A percentile compares a stretch with the other conserved stretches of the same genome.
Conservation (phyloP, 495 filamentous ascomycete genomes). For the Pyrenula aspistea region DNA sequence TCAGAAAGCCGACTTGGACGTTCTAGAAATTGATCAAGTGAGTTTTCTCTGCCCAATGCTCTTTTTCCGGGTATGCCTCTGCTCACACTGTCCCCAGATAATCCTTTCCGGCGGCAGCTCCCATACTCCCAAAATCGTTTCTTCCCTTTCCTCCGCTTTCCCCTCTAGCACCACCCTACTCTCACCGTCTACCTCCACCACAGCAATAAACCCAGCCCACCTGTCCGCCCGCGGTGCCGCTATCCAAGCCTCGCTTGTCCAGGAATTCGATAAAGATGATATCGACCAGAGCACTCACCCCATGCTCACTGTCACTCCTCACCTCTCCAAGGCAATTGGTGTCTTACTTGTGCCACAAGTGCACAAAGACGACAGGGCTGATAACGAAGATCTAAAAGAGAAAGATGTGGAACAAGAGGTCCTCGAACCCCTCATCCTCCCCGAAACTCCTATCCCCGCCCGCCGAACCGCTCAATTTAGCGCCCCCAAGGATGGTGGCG, state of each 20-base stretch:
- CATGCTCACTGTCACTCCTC: conserved; percentile 84
- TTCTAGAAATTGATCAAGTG: conserved; percentile 83
- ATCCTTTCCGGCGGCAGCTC: conserved; percentile 86
- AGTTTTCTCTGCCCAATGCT: conserved; percentile 1
- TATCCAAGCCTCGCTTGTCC: conserved; percentile 85
- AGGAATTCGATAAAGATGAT: conserved; percentile 84
- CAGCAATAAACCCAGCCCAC: conserved; percentile 87
- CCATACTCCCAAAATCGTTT: conserved; percentile 86
- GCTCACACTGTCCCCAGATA: conserved; percentile 30
- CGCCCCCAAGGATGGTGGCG: conserved; percentile 64
- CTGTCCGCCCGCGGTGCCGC: conserved; percentile 81
- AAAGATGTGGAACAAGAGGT: background rate
- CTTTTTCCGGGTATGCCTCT: background rate
- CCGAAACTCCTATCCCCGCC: conserved; percentile 83
- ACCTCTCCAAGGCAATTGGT: conserved; percentile 79
- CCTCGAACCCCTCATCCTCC: conserved; percentile 66
- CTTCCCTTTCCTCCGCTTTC: conserved; percentile 65
- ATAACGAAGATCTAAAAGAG: background rate
- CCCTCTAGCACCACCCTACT: conserved; percentile 65
- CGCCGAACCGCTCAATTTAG: conserved; percentile 67
- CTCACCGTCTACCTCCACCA: conserved; percentile 62
- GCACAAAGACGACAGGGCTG: conserved; percentile 40
- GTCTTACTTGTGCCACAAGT: conserved; percentile 61
- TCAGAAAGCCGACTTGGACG: conserved; percentile 84
- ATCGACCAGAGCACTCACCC: conserved; percentile 94